Evolutionary conservation across 139 green algal species (phyloP).

Genomic region (Chlorella sp.): DNA sequence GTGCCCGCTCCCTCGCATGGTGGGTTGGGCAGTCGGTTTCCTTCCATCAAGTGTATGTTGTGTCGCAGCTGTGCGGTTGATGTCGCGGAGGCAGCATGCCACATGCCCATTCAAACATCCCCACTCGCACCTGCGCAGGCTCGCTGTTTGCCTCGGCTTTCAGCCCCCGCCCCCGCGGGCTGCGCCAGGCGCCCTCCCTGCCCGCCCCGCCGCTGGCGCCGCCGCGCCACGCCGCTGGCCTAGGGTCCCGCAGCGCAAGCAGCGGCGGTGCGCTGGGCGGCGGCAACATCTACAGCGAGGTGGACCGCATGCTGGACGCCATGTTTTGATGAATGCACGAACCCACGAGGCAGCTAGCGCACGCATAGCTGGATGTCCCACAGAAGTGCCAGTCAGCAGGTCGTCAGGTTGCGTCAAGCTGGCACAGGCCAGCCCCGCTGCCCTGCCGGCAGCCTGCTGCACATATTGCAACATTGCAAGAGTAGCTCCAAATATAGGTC

Average conservation of each 20-base stretch:
- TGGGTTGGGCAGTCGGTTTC: too few species aligned
- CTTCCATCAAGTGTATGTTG: too few species aligned
- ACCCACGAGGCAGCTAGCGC: not conserved
- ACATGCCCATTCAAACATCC: too few species aligned
- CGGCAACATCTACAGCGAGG: not conserved
- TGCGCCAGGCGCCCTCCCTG: too few species aligned
- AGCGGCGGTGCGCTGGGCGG: not conserved
- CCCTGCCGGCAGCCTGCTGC: not conserved
- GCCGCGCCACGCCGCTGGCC: too few species aligned
- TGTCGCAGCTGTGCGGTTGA: too few species aligned
- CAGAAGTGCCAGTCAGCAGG: not conserved
- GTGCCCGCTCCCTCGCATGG: too few species aligned
- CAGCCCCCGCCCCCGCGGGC: not conserved
- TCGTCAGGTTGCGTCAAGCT: not conserved
- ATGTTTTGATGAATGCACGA: not conserved
- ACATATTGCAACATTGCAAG: not conserved
- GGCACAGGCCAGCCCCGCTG: not conserved
- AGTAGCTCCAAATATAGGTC: too few species aligned
- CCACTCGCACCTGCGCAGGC: not conserved
- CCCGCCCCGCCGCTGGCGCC: not conserved
- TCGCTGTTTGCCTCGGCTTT: not conserved
- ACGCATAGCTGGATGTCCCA: not conserved
- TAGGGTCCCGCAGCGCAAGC: not conserved
- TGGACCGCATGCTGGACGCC: constrained; percentile 1
- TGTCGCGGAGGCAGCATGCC: too few species aligned